Evolutionary conservation across 768 basidiomycete genomes (phyloP).

Genomic region (Epithele typhae): DNA sequence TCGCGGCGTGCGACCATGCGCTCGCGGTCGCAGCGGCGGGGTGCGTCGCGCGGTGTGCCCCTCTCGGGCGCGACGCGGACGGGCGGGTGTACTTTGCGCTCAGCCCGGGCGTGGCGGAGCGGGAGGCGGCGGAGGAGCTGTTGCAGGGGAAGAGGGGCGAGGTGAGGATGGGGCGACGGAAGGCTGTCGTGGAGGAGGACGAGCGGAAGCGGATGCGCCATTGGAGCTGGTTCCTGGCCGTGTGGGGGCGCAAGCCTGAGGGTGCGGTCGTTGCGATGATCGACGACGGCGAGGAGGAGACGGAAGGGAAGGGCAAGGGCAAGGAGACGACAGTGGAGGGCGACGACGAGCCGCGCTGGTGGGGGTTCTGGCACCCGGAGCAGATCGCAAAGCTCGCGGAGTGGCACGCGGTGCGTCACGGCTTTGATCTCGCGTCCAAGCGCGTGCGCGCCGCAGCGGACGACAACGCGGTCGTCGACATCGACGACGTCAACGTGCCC

Average conservation of each 20-base stretch:
- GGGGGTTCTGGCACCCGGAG: conserved; percentile 63
- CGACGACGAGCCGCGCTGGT: conserved; percentile 53
- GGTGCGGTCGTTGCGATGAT: conserved; percentile 22
- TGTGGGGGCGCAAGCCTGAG: conserved; percentile 58
- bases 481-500: neutral
- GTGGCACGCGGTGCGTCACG: conserved; percentile 55
- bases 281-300: conserved; percentile 19
- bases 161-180: conserved; percentile 36
- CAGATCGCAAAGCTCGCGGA: conserved; percentile 63
- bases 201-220: conserved; percentile 49
- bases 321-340: neutral
- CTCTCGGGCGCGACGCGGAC: conserved; percentile 65
- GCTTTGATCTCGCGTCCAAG: conserved; percentile 29
- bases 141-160: conserved; percentile 30
- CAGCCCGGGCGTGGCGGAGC: conserved; percentile 54
- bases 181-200: conserved; percentile 36
- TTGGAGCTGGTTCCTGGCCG: conserved; percentile 78
- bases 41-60: conserved; percentile 48
- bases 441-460: neutral
- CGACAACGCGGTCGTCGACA: neutral
- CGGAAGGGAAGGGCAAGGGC: no score
- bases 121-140: conserved; percentile 39
- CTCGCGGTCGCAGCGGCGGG: conserved; percentile 44
- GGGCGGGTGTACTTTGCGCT: conserved; percentile 67
- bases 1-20: conserved; percentile 50